phyloP scores from a whole-genome alignment of 768 basidiomycete species.

The Phylloporus scabripes region DNA sequence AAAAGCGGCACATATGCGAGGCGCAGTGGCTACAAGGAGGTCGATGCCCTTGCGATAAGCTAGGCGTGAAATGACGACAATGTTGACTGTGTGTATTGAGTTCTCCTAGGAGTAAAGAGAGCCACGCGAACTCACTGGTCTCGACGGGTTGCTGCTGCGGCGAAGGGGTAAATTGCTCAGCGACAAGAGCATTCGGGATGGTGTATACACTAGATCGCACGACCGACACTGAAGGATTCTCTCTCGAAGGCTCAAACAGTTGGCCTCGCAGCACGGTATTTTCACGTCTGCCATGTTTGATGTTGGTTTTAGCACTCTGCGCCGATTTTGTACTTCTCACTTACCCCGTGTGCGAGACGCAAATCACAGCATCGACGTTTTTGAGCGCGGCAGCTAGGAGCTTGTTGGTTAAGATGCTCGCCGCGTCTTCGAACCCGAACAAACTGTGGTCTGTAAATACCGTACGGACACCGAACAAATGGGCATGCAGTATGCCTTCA shows the following conservation, averaged over 20 bases:
- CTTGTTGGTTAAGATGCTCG: conserved; percentile 96
- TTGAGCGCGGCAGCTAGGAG: conserved; percentile 78
- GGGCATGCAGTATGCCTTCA: conserved; percentile 87
- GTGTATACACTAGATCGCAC: conserved; percentile 72
- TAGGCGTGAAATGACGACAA: conserved; percentile 84
- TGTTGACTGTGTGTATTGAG: conserved; percentile 56
- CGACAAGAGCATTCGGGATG: conserved; percentile 88
- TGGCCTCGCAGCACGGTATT: conserved; percentile 90
- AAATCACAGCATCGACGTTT: conserved; percentile 92
- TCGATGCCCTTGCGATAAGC: conserved; percentile 97
- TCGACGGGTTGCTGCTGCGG: conserved; percentile 40
- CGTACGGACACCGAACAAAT: conserved; percentile 79
- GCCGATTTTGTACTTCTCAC: conserved; percentile 12
- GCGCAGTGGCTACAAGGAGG: conserved; percentile 87
- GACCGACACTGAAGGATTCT: conserved; percentile 39
- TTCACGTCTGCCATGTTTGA: conserved; percentile 63
- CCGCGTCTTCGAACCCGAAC: conserved; percentile 96
- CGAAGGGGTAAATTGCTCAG: conserved; percentile 77
- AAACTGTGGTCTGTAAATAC: conserved; percentile 97
- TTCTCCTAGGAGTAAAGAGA: not conserved
- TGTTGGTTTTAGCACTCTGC: not conserved
- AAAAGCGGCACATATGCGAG: conserved; percentile 79
- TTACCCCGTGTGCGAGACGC: conserved; percentile 95
- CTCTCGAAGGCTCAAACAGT: conserved; percentile 51
- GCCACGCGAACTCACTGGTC: conserved; percentile 43